A percentile compares a stretch with the other conserved stretches of the same genome.
Evolutionary conservation across 108 stramenopile species (phyloP).

Genomic region (Cyclostephanos tholiformis): DNA sequence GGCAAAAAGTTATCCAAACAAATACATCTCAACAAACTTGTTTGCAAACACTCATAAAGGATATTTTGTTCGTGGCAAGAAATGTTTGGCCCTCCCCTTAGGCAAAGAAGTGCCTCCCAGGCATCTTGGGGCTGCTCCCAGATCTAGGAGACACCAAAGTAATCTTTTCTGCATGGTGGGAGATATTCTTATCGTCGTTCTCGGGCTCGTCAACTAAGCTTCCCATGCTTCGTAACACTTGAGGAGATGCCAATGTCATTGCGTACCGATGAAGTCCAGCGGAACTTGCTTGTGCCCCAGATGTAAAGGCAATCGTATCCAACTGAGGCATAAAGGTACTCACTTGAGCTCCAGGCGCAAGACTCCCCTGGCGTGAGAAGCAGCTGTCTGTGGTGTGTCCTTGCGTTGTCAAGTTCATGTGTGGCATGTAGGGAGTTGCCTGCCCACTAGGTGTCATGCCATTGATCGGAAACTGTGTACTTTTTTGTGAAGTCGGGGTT

Average conservation of each 20-base stretch:
- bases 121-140: neutral
- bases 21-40: neutral
- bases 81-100: neutral
- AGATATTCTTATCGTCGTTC: neutral
- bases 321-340: neutral
- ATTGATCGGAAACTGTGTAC: neutral
- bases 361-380: neutral
- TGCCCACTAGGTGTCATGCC: neutral
- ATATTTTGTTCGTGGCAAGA: neutral
- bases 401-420: neutral
- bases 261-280: neutral
- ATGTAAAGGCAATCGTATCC: neutral
- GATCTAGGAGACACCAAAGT: neutral
- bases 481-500: neutral
- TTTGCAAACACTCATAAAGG: neutral
- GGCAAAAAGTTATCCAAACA: no score
- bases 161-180: neutral
- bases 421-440: neutral
- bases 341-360: neutral
- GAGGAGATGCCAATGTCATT: neutral
- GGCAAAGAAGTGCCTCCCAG: conserved; percentile 4
- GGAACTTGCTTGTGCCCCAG: neutral
- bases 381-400: neutral
- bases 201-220: neutral
- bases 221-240: neutral